A percentile compares a stretch with the other conserved stretches of the same genome.
phyloP scores from a whole-genome alignment of 1,139 yeast species.

The Blastobotrys persicus region DNA sequence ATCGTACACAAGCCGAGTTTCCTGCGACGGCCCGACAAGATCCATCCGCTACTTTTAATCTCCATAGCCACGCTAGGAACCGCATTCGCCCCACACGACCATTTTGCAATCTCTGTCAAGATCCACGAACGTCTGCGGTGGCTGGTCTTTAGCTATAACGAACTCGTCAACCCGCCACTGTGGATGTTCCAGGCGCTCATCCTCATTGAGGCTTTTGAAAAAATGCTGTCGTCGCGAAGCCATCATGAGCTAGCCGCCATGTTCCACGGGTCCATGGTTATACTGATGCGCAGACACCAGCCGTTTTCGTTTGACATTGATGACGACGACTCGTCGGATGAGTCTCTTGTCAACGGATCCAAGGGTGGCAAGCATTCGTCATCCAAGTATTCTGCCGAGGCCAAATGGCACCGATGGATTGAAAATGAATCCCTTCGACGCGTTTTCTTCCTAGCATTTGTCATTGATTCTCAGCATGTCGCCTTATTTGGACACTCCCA shows the following conservation, averaged over 20 bases:
- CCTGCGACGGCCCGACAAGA: conserved; percentile 25
- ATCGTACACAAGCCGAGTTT: conserved; percentile 32
- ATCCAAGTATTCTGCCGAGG: conserved; percentile 11
- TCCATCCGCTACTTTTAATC: conserved; percentile 31
- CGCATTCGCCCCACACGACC: conserved; percentile 26
- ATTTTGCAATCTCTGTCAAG: conserved; percentile 27
- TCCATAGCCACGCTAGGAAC: conserved; percentile 34
- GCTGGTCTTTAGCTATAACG: conserved; percentile 26
- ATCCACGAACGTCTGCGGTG: conserved; percentile 30
- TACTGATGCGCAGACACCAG: conserved; percentile 30
- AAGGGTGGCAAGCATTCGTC: conserved; percentile 9
- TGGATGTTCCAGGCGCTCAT: conserved; percentile 64
- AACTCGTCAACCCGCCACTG: conserved; percentile 33
- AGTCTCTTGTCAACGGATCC: conserved; percentile 10
- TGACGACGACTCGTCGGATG: conserved; percentile 22
- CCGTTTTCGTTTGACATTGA: conserved; percentile 20
- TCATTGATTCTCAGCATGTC: conserved; percentile 39
- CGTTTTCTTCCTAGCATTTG: conserved; percentile 27
- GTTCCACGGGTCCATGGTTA: conserved; percentile 26
- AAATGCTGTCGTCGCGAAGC: conserved; percentile 48
- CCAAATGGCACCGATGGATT: conserved; percentile 28
- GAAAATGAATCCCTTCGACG: conserved; percentile 22
- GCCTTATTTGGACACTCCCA: conserved; percentile 36
- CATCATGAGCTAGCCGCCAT: conserved; percentile 39
- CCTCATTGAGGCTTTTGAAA: conserved; percentile 61